Conservation (phyloP, 139 green algal genomes). For the Deuterostichococcus epilithicus region DNA sequence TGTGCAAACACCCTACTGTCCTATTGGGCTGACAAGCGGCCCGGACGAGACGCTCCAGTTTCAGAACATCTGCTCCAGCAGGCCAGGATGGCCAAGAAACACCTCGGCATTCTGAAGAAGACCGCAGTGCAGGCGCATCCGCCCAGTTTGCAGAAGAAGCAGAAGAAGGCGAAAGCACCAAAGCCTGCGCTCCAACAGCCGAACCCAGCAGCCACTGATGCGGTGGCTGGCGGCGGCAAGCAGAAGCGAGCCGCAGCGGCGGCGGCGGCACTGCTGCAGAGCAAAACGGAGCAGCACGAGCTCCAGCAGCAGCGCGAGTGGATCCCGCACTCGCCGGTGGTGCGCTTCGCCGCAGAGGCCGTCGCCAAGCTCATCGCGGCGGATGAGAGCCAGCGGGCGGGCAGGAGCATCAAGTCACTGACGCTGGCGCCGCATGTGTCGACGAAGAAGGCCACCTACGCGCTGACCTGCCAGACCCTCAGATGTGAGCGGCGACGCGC, state of each 20-base stretch:
- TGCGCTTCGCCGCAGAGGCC: constrained; percentile 48
- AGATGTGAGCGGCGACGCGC: constrained; percentile 45
- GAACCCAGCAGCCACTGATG: background rate
- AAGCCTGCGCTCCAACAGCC: too few species aligned
- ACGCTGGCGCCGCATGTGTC: constrained; percentile 68
- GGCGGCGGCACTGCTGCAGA: background rate
- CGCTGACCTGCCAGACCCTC: constrained; percentile 83
- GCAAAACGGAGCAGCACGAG: background rate
- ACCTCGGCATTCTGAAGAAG: background rate
- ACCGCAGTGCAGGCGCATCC: too few species aligned
- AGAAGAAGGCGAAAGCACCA: background rate
- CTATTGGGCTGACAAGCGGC: too few species aligned
- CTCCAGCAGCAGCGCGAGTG: background rate
- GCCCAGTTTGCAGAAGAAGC: background rate
- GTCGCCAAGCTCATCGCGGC: constrained; percentile 41
- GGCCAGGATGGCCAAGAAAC: background rate
- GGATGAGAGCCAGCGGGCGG: constrained; percentile 19
- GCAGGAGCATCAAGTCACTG: constrained; percentile 60
- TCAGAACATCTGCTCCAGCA: too few species aligned
- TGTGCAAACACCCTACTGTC: too few species aligned
- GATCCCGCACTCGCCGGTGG: constrained; percentile 18
- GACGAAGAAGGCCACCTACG: constrained; percentile 85
- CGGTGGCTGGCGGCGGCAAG: too few species aligned
- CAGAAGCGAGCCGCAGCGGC: too few species aligned
- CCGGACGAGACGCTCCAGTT: too few species aligned